Evolutionary conservation across 2,329 filamentous ascomycete genomes (phyloP), one percentile per base, ranked within the genome.

Genomic region (Phialemoniopsis sp.): DNA sequence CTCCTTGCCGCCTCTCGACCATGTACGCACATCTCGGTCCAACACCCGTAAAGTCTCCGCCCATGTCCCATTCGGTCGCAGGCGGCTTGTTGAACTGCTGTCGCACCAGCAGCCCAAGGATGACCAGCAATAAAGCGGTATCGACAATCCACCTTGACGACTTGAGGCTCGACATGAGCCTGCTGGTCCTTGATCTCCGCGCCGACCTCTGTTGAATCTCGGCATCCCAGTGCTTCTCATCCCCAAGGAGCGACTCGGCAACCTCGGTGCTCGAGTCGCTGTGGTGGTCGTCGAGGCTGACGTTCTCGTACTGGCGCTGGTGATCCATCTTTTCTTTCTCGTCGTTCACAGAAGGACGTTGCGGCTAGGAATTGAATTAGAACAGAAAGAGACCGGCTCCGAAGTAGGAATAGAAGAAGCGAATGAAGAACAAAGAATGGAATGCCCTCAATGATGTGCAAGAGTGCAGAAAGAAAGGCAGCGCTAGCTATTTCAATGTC

Each of bases 181-280:
- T 46, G 36, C 43, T 43, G 10, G 45, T 49, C 38, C 43, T 50
- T 21, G 50, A 50, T 35, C 43, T 46, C 29, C 49, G 21, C 21
- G 10, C 10, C 21, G 21, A 10, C 34, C 45, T 42, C 42, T 52
- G 52, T 26, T 53, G 45, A 37, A 57, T 48, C 32, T 54, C 47
- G 30, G 54, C 47, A 28, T 56, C 50, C 53, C 57, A 57, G 31
- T 55, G 51, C 50, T 64, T 62, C 41, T 58, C 59, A 18, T 62
- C 60, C 37, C 58, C 60, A 51, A 67, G 63, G 36, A 68, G 47
- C 5, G 63, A 65, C 40, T 63, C 64, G 40, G 55, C 56, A 16
- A 67, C 63, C 45, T 67, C 64, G 39, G 64, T 68, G 51, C 56
- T 63, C 18, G 58, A 64, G 29, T 58, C 54, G 41, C 59, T 56